Base-by-base conservation (phyloP, 2,329 filamentous ascomycete species). In the Catunica adiposa region DNA sequence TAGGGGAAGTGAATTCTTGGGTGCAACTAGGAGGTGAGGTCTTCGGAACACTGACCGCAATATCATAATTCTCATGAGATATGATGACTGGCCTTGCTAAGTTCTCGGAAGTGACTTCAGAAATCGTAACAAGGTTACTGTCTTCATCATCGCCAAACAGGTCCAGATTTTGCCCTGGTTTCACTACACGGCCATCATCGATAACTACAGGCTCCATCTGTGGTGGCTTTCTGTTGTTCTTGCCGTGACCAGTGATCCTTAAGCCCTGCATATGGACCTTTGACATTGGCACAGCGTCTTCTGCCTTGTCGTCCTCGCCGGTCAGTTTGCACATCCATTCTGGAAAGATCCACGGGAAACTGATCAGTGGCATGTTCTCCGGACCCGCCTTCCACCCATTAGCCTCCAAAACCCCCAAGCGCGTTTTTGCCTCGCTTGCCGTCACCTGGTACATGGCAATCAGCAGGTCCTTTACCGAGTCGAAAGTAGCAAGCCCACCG, bases 261-360 rank as follows among this genome's bases (percentile, higher is more conserved):
- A 59, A 34, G 1, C 44, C 37, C 0, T 42, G n/a, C 3, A 46
- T 17, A 14, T 20, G 38, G 8, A 29, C 34, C 23, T 17, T 34
- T 8, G 42, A 51, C 37, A 59, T n/a, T 2, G 51, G 46, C 6
- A 56, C 52, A 2, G 57, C 57, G n/a, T 56, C 51, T 22, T 54
- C 37, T 20, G 51, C 57, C 17, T 56, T 59, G 20, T 59, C 56
- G 14, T 59, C 40, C 14, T 58, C 55, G 1, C 58, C 78, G 1
- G 84, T 85, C 62, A 94, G 81, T 51, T 75, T 74, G 1, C 84
- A 82, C 3, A 94, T 72, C 58, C 88, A 77, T 47, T 76, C 74
- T 11, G 81, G 74, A 60, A 97, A 94, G 1, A 97, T 71, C 92
- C 92, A 98, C 0, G 92, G 90, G 62, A 96, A 97, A 58, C 84